phyloP scores from a whole-genome alignment of 2,329 filamentous ascomycete genomes.

The Paracamarosporium sp. region DNA sequence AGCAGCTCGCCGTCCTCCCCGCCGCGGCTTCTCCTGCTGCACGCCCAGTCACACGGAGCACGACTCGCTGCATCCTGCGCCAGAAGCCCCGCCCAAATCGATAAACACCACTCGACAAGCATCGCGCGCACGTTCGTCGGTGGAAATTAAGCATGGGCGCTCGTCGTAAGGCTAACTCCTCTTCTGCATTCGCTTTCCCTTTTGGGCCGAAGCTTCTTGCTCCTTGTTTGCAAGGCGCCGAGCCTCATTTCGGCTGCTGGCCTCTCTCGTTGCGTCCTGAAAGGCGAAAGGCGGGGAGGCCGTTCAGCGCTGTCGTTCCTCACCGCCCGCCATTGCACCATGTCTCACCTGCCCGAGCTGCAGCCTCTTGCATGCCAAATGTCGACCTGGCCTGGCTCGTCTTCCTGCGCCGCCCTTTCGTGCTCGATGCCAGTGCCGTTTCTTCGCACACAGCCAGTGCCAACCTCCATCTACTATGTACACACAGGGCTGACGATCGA shows the following conservation, averaged over 20 bases:
- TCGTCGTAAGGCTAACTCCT: constrained; percentile 16
- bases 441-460: not conserved
- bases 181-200: constrained; percentile 8
- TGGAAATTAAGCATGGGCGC: constrained; percentile 28
- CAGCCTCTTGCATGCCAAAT: no score
- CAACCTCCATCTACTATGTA: not conserved
- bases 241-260: constrained; percentile 32
- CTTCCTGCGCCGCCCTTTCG: not conserved
- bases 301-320: not conserved
- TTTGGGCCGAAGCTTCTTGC: constrained; percentile 14
- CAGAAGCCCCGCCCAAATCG: constrained; percentile 20
- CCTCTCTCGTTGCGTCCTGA: constrained; percentile 5
- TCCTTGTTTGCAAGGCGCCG: constrained; percentile 11
- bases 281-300: constrained; percentile 12
- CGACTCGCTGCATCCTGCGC: constrained; percentile 10
- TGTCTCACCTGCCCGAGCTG: constrained; percentile 4
- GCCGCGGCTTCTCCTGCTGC: constrained; percentile 9
- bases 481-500: not conserved
- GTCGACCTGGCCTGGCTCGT: no score
- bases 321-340: not conserved
- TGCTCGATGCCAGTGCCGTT: not conserved
- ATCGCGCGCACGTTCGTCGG: constrained; percentile 12
- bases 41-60: constrained; percentile 3
- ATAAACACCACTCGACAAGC: constrained; percentile 17
- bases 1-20: constrained; percentile 1